A percentile compares a stretch with the other conserved stretches of the same genome.
Conservation (phyloP, 2,329 filamentous ascomycete species). For the Rosellinia necatrix region DNA sequence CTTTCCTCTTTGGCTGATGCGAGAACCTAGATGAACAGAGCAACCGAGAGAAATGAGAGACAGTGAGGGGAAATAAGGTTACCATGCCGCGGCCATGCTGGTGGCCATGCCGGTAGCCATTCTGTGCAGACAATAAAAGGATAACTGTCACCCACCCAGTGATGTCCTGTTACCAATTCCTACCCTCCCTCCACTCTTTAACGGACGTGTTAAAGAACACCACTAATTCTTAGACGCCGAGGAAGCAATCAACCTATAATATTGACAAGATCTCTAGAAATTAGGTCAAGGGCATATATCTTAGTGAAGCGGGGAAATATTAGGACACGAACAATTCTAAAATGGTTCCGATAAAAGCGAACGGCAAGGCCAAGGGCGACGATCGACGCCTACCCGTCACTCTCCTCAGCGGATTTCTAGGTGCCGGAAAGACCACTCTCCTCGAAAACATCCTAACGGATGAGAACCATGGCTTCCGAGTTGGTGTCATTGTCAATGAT, state of each 20-base stretch:
- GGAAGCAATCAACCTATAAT: not conserved
- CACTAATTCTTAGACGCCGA: too few species aligned
- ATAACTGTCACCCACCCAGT: too few species aligned
- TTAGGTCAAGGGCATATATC: not conserved
- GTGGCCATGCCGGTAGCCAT: too few species aligned
- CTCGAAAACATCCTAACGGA: slow-evolving; percentile 70
- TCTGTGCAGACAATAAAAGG: too few species aligned
- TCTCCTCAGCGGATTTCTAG: slow-evolving; percentile 64
- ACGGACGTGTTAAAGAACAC: too few species aligned
- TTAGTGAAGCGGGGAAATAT: not conserved
- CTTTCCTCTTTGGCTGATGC: not conserved
- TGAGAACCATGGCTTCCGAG: slow-evolving; percentile 65
- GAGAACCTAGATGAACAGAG: not conserved
- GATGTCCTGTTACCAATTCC: too few species aligned
- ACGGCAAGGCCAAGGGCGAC: not conserved
- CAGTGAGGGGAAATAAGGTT: not conserved
- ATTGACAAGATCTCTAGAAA: not conserved
- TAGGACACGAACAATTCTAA: not conserved
- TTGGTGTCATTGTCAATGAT: slow-evolving; percentile 76
- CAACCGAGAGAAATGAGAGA: not conserved
- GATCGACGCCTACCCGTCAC: slow-evolving; percentile 57
- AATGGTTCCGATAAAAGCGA: slow-evolving; percentile 9
- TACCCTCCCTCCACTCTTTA: too few species aligned
- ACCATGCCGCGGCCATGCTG: too few species aligned
- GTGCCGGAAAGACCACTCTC: slow-evolving; percentile 73